Evolutionary conservation across 768 basidiomycete genomes (phyloP).

Genomic region (Leccinum uliginosum): DNA sequence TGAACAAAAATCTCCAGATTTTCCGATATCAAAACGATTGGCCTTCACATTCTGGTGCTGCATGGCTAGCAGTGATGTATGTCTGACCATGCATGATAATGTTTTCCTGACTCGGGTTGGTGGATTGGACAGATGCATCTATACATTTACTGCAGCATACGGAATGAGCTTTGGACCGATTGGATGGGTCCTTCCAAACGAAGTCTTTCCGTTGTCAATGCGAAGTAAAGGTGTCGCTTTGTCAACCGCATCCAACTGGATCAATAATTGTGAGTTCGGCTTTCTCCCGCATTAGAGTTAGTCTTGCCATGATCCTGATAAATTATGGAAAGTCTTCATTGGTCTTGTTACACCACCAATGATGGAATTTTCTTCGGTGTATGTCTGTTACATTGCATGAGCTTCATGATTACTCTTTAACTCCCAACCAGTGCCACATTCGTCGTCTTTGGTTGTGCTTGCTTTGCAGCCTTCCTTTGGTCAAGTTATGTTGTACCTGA

Average conservation of each 20-base stretch:
- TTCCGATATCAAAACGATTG: slow-evolving; percentile 50
- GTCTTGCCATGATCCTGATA: slow-evolving; percentile 2
- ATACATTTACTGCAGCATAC: slow-evolving; percentile 73
- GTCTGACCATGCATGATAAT: slow-evolving; percentile 17
- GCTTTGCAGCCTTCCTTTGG: slow-evolving; percentile 68
- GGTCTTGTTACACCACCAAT: slow-evolving; percentile 69
- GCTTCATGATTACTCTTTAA: neutral
- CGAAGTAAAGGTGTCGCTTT: slow-evolving; percentile 80
- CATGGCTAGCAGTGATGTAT: slow-evolving; percentile 68
- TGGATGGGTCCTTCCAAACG: slow-evolving; percentile 80
- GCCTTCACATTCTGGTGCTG: slow-evolving; percentile 51
- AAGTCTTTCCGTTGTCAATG: slow-evolving; percentile 77
- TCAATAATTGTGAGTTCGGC: slow-evolving; percentile 62
- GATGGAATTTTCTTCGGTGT: slow-evolving; percentile 59
- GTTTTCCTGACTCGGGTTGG: neutral
- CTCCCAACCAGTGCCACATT: slow-evolving; percentile 54
- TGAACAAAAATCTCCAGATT: slow-evolving; percentile 34
- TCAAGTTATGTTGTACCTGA: slow-evolving; percentile 66
- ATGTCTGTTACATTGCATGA: slow-evolving; percentile 14
- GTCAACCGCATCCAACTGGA: slow-evolving; percentile 83
- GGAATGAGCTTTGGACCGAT: slow-evolving; percentile 77
- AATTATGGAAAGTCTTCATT: slow-evolving; percentile 52
- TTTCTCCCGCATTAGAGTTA: neutral
- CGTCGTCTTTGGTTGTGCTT: slow-evolving; percentile 58
- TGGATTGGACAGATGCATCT: slow-evolving; percentile 47